Evolutionary conservation across 2,329 filamentous ascomycete genomes (phyloP).

Genomic region (Penicillium sclerotiorum): DNA sequence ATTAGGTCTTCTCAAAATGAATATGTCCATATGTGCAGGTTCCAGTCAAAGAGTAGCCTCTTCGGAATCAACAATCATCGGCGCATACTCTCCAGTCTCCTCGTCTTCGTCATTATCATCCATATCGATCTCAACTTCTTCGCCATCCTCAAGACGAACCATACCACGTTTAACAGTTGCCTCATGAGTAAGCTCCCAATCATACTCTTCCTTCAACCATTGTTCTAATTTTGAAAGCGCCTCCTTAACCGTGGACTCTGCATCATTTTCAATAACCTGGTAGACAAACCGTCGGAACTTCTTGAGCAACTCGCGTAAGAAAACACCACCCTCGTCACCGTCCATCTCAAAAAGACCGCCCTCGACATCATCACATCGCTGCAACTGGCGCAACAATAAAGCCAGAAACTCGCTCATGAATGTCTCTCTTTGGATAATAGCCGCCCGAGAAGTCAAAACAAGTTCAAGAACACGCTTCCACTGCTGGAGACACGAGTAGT

Average conservation of each 20-base stretch:
- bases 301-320: slow-evolving; percentile 56
- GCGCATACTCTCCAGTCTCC: slow-evolving; percentile 66
- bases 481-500: slow-evolving; percentile 67
- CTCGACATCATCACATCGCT: slow-evolving; percentile 61
- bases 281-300: slow-evolving; percentile 57
- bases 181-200: slow-evolving; percentile 59
- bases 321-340: slow-evolving; percentile 53
- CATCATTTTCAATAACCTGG: slow-evolving; percentile 39
- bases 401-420: slow-evolving; percentile 58
- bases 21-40: background rate
- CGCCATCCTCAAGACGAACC: slow-evolving; percentile 65
- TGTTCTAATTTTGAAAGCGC: slow-evolving; percentile 59
- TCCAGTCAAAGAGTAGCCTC: slow-evolving; percentile 11
- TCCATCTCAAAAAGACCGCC: slow-evolving; percentile 63
- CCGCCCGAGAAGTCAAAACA: slow-evolving; percentile 59
- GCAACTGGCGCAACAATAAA: slow-evolving; percentile 56
- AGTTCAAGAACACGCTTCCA: slow-evolving; percentile 64
- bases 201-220: slow-evolving; percentile 57
- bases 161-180: slow-evolving; percentile 59
- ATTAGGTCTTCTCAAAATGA: too few relatives aligned
- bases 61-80: slow-evolving; percentile 58
- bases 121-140: slow-evolving; percentile 62
- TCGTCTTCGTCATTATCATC: slow-evolving; percentile 65
- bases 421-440: slow-evolving; percentile 50
- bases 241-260: slow-evolving; percentile 48